A percentile compares a stretch with the other conserved stretches of the same genome.
Conservation (phyloP, 106 monocot genomes). For the Allium sativum region DNA sequence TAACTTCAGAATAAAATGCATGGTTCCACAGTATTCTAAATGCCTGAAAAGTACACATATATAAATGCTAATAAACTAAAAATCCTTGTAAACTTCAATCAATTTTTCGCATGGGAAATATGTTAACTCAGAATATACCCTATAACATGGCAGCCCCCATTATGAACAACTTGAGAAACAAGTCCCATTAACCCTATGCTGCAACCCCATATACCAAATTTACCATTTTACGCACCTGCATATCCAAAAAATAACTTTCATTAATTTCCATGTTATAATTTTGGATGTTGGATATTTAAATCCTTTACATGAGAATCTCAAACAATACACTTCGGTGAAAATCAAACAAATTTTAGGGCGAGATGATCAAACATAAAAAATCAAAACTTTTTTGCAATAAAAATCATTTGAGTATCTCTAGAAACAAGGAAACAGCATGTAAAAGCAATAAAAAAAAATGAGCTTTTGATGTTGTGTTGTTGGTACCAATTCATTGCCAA, state of each 20-base stretch:
- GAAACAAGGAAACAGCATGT: neutral
- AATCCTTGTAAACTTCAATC: too few species aligned
- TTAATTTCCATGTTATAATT: too few species aligned
- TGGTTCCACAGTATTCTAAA: too few species aligned
- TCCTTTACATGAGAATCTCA: too few species aligned
- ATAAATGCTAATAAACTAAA: too few species aligned
- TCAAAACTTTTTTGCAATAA: neutral
- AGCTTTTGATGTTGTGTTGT: neutral
- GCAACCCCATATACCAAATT: slow-evolving; percentile 63
- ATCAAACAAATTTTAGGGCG: too few species aligned
- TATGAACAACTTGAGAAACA: slow-evolving; percentile 40
- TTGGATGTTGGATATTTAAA: too few species aligned
- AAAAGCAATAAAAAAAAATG: neutral
- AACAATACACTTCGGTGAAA: neutral
- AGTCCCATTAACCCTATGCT: slow-evolving; percentile 54
- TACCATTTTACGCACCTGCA: slow-evolving; percentile 40
- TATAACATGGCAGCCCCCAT: slow-evolving; percentile 54
- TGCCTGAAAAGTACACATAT: too few species aligned
- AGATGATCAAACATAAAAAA: too few species aligned
- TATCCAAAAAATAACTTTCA: neutral
- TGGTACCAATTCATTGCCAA: slow-evolving; percentile 69
- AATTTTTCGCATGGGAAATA: too few species aligned
- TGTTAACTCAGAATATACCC: slow-evolving; percentile 3
- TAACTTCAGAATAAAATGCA: too few species aligned
- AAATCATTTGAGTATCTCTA: slow-evolving; percentile 6